Evolutionary conservation across 768 basidiomycete genomes (phyloP), one percentile per base, ranked within the genome.

Genomic region (Hortiboletus flavorubellus): DNA sequence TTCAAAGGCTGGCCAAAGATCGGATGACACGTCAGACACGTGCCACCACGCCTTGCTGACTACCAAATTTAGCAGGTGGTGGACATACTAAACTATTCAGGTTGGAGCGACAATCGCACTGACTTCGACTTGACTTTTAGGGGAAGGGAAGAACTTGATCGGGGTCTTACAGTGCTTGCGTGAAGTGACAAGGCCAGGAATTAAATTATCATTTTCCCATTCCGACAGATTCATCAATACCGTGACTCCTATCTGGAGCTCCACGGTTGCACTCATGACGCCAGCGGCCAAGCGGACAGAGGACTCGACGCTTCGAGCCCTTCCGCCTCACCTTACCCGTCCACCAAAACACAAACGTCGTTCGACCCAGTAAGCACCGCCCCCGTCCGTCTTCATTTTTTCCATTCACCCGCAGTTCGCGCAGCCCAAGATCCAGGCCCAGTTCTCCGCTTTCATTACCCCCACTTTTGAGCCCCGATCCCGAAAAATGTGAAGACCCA

Each of bases 361-460:
- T 8, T 15, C 16, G 6, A 49, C n/a, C 26, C 23, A 9, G 53
- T 54, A 31, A 46, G 56, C 21, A n/a, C 39, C 1, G 5, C 21
- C 12, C 0, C 11, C 18, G 4, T 1, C 16, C 6, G 8, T 12
- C 10, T 21, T 33, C 15, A 11, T 35, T 12, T 35, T 30, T 18
- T 4, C 23, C 5, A n/a, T 15, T 40, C 39, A 51, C 18, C 49
- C 34, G 15, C 40, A 14, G 4, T 11, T 12, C 21, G 10, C 31
- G 10, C 23, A 48, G 52, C 26, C 21, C 41, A 11, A 29, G 38
- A 39, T 51, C 57, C 46, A 50, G 47, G 16, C 43, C 51, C 30
- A 45, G 42, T 29, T 62, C 61, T 4, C 61, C 61, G 14, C 61
- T 62, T 11, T 55, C 61, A 15, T 21, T 59, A n/a, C 61, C 61